Percentiles rank a stretch among this genome's conserved stretches.
Conservation (phyloP, 192 early-diverging fungal genomes). For the Podila clonocystis region DNA sequence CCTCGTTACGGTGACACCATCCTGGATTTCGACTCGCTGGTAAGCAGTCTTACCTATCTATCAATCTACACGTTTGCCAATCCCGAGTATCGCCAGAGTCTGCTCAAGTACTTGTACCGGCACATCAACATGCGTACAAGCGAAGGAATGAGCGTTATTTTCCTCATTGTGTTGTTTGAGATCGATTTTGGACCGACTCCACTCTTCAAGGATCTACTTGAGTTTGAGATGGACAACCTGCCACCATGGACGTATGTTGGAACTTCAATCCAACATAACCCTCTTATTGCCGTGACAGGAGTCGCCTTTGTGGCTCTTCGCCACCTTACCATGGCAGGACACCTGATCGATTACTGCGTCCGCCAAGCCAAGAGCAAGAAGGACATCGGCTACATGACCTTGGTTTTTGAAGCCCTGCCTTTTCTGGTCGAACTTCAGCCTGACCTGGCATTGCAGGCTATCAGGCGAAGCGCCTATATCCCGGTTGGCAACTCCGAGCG, state of each 20-base stretch:
- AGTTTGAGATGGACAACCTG: neutral
- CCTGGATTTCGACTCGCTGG: neutral
- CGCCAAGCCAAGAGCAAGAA: neutral
- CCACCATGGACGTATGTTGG: neutral
- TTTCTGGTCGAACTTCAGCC: neutral
- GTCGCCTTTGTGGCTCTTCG: neutral
- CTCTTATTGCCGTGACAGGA: neutral
- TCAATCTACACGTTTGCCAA: neutral
- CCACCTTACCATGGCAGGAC: neutral
- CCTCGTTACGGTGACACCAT: neutral
- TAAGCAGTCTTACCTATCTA: constrained; percentile 1
- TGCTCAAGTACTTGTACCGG: neutral
- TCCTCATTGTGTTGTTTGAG: too few species aligned
- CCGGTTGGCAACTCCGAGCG: neutral
- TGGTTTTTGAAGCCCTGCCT: neutral
- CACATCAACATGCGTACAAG: neutral
- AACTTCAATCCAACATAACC: neutral
- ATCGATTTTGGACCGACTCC: too few species aligned
- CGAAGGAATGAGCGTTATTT: neutral
- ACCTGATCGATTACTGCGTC: constrained; percentile 2
- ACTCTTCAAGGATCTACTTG: neutral
- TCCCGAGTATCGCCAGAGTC: neutral
- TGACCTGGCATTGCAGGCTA: neutral
- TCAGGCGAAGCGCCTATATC: neutral
- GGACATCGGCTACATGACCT: neutral